Conservation (phyloP, 2,329 filamentous ascomycete genomes). For the Penicillium sp. region DNA sequence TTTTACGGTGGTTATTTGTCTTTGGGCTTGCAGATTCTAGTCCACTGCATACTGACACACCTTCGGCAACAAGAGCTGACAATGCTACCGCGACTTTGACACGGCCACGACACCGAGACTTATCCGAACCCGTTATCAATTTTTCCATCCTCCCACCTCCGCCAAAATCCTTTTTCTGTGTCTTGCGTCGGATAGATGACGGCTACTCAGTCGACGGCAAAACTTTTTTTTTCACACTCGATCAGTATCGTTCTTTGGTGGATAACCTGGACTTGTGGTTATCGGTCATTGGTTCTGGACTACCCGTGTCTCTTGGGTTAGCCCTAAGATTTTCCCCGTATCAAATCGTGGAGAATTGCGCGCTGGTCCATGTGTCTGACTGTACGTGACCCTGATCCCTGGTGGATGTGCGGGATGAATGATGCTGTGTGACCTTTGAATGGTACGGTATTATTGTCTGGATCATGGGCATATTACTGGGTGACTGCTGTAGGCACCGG, state of each 20-base stretch:
- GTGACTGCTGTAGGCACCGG: too few relatives aligned
- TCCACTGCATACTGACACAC: too few relatives aligned
- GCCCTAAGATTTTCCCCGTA: constrained; percentile 28
- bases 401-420: not conserved
- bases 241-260: not conserved
- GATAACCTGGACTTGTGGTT: constrained; percentile 11
- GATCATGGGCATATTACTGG: too few relatives aligned
- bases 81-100: too few relatives aligned
- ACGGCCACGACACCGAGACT: not conserved
- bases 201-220: not conserved
- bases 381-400: not conserved
- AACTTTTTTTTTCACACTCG: not conserved
- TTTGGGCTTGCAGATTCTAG: too few relatives aligned
- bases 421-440: not conserved
- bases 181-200: not conserved
- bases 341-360: constrained; percentile 14
- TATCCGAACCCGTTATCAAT: not conserved
- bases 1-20: too few relatives aligned
- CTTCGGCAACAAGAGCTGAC: too few relatives aligned
- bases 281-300: constrained; percentile 13
- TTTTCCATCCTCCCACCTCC: not conserved
- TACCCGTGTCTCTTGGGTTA: constrained; percentile 10
- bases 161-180: not conserved
- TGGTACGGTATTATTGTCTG: not conserved
- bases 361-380: not conserved